Conservation (phyloP, 805 yeast species). For the Wickerhamiella vanderwaltii region DNA sequence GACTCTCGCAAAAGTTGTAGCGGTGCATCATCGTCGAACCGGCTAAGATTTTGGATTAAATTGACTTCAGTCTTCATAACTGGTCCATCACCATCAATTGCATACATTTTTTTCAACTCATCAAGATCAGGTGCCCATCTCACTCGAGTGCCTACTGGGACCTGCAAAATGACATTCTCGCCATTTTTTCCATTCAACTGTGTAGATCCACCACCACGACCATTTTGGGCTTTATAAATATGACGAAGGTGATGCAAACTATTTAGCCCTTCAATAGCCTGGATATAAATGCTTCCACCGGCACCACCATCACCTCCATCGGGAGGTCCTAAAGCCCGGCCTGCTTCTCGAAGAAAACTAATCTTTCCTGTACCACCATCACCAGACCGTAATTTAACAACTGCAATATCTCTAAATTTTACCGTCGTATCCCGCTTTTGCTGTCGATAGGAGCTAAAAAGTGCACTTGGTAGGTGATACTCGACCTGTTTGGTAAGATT, state of each 20-base stretch:
- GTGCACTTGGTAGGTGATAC: conserved; percentile 15
- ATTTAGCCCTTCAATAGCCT: conserved; percentile 59
- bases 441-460: conserved; percentile 21
- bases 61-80: conserved; percentile 12
- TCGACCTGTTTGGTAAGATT: neutral
- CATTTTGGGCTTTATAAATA: conserved; percentile 59
- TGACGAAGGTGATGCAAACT: conserved; percentile 60
- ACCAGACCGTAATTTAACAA: conserved; percentile 61
- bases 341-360: conserved; percentile 78
- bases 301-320: conserved; percentile 98
- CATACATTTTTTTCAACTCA: conserved; percentile 14
- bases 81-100: conserved; percentile 20
- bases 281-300: conserved; percentile 80
- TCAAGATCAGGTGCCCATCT: conserved; percentile 39
- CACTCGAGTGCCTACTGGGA: conserved; percentile 84
- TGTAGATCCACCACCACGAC: conserved; percentile 54
- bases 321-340: conserved; percentile 80
- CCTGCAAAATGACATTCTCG: conserved; percentile 62
- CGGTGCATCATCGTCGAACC: conserved; percentile 17
- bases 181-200: conserved; percentile 87
- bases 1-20: conserved; percentile 50
- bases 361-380: conserved; percentile 81
- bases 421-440: conserved; percentile 17
- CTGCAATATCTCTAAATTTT: conserved; percentile 41
- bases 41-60: conserved; percentile 18